phyloP scores from a whole-genome alignment of 2,329 filamentous ascomycete species.

The Pestalotiopsis sp. region DNA sequence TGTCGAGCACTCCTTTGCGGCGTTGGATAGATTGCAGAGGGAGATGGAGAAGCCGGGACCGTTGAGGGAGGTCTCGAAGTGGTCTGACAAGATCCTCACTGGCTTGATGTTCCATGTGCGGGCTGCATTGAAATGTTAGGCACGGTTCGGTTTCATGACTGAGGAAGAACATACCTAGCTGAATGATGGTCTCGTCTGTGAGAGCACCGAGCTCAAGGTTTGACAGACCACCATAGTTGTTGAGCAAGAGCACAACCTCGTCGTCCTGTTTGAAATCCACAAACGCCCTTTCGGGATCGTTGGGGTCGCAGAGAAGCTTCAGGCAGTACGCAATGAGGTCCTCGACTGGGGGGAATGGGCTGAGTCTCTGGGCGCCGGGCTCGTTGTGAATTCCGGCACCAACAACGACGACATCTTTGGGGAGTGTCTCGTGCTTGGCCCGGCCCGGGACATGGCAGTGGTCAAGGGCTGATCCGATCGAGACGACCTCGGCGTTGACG shows the following conservation, averaged over 20 bases:
- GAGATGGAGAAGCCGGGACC: slow-evolving; percentile 59
- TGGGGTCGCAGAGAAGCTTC: slow-evolving; percentile 50
- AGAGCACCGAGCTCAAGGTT: slow-evolving; percentile 58
- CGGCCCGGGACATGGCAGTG: slow-evolving; percentile 75
- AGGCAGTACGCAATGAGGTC: slow-evolving; percentile 49
- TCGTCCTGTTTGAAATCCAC: slow-evolving; percentile 46
- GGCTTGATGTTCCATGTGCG: slow-evolving; percentile 51
- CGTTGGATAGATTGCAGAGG: slow-evolving; percentile 49
- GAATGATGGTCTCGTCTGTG: slow-evolving; percentile 41
- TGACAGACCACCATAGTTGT: slow-evolving; percentile 60
- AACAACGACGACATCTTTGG: slow-evolving; percentile 39
- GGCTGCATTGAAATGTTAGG: slow-evolving; percentile 43
- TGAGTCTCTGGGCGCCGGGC: slow-evolving; percentile 38
- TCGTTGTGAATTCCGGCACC: slow-evolving; percentile 62
- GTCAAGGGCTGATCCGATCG: slow-evolving; percentile 69
- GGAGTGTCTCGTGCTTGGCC: slow-evolving; percentile 48
- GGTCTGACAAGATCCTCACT: slow-evolving; percentile 46
- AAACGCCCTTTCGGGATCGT: slow-evolving; percentile 57
- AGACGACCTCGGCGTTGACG: slow-evolving; percentile 62
- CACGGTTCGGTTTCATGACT: not conserved
- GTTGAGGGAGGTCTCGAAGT: slow-evolving; percentile 56
- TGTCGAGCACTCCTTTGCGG: slow-evolving; percentile 27
- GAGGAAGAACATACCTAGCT: slow-evolving; percentile 9
- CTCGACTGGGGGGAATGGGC: slow-evolving; percentile 41
- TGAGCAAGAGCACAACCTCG: slow-evolving; percentile 54